phyloP scores from a whole-genome alignment of 2,329 filamentous ascomycete genomes.

The Arthrobotrys megalospora region DNA sequence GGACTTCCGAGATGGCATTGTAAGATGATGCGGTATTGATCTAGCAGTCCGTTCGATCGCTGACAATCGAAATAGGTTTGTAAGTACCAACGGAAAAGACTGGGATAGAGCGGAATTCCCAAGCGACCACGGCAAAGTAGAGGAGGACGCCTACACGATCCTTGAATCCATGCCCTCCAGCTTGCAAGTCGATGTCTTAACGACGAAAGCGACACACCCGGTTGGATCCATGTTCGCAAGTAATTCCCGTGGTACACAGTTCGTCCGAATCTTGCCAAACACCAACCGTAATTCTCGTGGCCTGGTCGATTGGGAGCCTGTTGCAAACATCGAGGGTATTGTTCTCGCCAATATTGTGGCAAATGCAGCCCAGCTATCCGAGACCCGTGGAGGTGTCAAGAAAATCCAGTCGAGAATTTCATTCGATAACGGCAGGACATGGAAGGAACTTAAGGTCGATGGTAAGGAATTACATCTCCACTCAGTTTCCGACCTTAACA shows the following conservation, averaged over 20 bases:
- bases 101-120: slow-evolving; percentile 96
- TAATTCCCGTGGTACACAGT: slow-evolving; percentile 97
- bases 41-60: background rate
- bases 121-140: slow-evolving; percentile 81
- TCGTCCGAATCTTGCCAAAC: slow-evolving; percentile 90
- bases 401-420: slow-evolving; percentile 86
- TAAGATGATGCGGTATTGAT: slow-evolving; percentile 71
- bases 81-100: slow-evolving; percentile 83
- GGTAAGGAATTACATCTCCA: slow-evolving; percentile 84
- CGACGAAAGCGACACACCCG: slow-evolving; percentile 74
- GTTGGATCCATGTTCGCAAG: slow-evolving; percentile 95
- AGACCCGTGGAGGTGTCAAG: slow-evolving; percentile 69
- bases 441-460: slow-evolving; percentile 79
- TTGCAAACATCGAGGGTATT: slow-evolving; percentile 90
- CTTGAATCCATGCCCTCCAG: slow-evolving; percentile 98
- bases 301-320: slow-evolving; percentile 94
- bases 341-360: slow-evolving; percentile 90
- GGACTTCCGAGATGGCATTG: slow-evolving; percentile 90
- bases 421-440: slow-evolving; percentile 94
- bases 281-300: slow-evolving; percentile 85
- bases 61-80: slow-evolving; percentile 61
- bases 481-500: slow-evolving; percentile 87
- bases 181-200: slow-evolving; percentile 95
- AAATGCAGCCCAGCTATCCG: slow-evolving; percentile 83
- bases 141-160: slow-evolving; percentile 89